Conservation (phyloP, 2,329 filamentous ascomycete species). For the Alternaria panax region DNA sequence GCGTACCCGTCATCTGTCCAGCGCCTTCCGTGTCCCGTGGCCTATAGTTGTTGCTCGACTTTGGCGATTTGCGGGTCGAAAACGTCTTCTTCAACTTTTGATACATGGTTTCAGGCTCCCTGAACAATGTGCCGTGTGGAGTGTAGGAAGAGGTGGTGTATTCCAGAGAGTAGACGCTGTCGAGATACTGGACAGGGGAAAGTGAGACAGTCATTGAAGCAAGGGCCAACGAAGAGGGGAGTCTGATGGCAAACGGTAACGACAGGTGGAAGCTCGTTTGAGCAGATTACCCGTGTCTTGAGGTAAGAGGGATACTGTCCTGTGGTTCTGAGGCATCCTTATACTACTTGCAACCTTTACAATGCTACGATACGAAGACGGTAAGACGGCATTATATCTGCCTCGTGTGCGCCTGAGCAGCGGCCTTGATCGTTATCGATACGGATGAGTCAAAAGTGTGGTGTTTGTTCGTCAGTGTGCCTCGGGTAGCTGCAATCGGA, state of each 20-base stretch:
- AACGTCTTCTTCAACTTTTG: constrained; percentile 24
- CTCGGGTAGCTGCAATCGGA: neutral
- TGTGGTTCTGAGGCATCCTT: constrained; percentile 4
- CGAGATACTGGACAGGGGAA: constrained; percentile 5
- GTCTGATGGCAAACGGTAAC: constrained; percentile 8
- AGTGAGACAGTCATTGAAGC: constrained; percentile 23
- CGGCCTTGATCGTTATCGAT: neutral
- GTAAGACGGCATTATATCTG: neutral
- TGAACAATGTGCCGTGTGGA: constrained; percentile 7
- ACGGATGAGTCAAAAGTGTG: neutral
- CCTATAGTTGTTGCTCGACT: constrained; percentile 10
- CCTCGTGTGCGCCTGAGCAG: constrained; percentile 1
- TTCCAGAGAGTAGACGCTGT: constrained; percentile 4
- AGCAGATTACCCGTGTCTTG: neutral
- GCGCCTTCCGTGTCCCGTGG: constrained; percentile 7
- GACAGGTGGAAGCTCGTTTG: constrained; percentile 7
- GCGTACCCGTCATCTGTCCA: constrained; percentile 1
- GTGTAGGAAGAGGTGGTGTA: neutral
- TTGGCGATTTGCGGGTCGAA: constrained; percentile 21
- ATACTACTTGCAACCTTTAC: neutral
- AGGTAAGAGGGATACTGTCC: neutral
- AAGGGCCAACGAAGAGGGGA: constrained; percentile 1
- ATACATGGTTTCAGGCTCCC: constrained; percentile 18
- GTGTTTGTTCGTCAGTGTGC: no score
- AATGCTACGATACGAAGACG: neutral